phyloP scores from a whole-genome alignment of 169 alveolate genomes.

The Plasmodium fragile region DNA sequence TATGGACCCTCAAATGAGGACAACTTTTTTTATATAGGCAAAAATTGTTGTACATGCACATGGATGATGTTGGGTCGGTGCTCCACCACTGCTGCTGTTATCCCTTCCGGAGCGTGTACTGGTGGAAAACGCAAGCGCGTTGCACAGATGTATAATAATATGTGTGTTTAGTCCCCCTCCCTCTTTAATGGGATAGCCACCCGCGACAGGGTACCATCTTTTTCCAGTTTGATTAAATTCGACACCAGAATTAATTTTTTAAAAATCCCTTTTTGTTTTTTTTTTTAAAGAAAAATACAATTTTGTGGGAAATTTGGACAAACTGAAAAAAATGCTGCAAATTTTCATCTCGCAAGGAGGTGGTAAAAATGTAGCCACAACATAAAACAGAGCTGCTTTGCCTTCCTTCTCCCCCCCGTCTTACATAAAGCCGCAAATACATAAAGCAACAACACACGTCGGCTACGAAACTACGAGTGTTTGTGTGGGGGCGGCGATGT shows the following conservation, averaged over 20 bases:
- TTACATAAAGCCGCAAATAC: neutral
- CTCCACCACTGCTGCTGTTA: neutral
- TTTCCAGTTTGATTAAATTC: constrained; percentile 1
- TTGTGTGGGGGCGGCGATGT: neutral
- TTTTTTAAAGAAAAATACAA: neutral
- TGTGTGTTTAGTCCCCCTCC: neutral
- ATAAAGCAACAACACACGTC: neutral
- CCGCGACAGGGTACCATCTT: neutral
- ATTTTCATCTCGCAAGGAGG: neutral
- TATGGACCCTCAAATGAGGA: neutral
- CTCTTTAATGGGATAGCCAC: neutral
- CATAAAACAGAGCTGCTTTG: neutral
- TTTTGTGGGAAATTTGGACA: neutral
- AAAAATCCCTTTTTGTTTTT: neutral
- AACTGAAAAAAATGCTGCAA: neutral
- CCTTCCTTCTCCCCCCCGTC: neutral
- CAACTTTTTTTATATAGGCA: neutral
- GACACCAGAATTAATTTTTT: neutral
- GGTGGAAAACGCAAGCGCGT: neutral
- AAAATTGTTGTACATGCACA: neutral
- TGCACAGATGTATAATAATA: neutral
- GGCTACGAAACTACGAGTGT: neutral
- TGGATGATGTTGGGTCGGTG: too few species aligned
- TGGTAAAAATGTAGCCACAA: neutral
- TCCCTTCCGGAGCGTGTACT: neutral